Base-by-base conservation (phyloP, 345 rosid species). In the Ceriops zippeliana region DNA sequence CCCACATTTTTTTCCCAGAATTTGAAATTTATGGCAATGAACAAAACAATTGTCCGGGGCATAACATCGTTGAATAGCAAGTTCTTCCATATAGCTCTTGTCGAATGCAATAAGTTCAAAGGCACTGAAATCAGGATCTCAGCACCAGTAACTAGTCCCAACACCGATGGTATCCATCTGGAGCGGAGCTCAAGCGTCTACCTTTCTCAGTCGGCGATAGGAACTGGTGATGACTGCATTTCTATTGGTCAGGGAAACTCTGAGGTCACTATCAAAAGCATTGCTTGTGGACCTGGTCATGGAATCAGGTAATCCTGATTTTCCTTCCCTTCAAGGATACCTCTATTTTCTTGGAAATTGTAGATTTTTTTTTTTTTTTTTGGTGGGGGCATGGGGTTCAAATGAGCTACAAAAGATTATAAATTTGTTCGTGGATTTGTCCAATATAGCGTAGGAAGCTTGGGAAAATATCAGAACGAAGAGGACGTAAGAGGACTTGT, bases 41-140 rank as follows among this genome's bases (percentile, higher is more conserved):
- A 38, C 47, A 38, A 38, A 11, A 38, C 47, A 38, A 16, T 38
- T 38, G 47, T 38, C 15, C 47, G 47, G 4, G 71, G 78, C 32
- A 79, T 87, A 77, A 78, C 81, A 19, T 87, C 89, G 26, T 53
- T 83, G 76, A 81, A 87, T 47, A 87, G 92, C 89, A 83, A 84
- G 75, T 83, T 83, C 76, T 87, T 89, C 60, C 90, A 87, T 62
- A 76, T 87, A 19, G 86, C 86, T 32, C 73, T 87, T 59, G 87
- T 87, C 2, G 83, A 75, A 61, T 85, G 90, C 52, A 78, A 66
- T 52, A 76, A 84, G 69, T 85, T 83, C 71, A 84, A 75, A 82
- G 86, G 84, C 59, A 77, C 74, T 52, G 37, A 73, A 64, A 65
- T 73, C 31, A 69, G 58, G 57, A 73, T 84, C 58, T 61, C 3